phyloP scores from a whole-genome alignment of 202 grass and related monocot genomes.

The Zizania palustris region DNA sequence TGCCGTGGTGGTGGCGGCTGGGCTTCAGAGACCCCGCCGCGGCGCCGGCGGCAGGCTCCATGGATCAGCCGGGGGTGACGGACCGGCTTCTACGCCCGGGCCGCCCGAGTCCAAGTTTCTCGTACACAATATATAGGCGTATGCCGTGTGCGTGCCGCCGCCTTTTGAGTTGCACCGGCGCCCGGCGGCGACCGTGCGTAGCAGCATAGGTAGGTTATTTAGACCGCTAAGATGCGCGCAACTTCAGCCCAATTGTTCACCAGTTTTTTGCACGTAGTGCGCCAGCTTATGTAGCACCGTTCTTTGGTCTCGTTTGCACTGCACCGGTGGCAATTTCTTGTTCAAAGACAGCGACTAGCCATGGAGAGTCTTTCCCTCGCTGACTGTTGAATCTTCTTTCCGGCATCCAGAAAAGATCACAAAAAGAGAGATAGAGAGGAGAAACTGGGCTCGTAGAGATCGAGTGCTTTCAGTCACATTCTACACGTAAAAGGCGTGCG shows the following conservation, averaged over 20 bases:
- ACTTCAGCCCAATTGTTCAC: background rate
- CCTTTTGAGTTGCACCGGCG: slow-evolving; percentile 34
- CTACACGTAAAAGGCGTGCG: slow-evolving; percentile 13
- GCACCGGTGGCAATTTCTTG: background rate
- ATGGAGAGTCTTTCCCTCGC: too few species aligned
- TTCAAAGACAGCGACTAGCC: slow-evolving; percentile 10
- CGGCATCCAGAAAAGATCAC: background rate
- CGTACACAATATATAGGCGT: background rate
- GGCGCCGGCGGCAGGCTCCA: slow-evolving; percentile 31
- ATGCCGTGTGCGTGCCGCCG: too few species aligned
- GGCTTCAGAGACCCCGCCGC: slow-evolving; percentile 25
- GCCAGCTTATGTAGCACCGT: background rate
- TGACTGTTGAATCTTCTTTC: too few species aligned
- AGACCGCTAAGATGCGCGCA: background rate
- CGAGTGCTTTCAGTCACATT: background rate
- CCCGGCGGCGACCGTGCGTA: slow-evolving; percentile 8
- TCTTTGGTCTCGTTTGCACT: background rate
- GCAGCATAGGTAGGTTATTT: background rate
- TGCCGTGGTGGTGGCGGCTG: background rate
- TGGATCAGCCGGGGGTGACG: slow-evolving; percentile 30
- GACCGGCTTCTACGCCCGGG: slow-evolving; percentile 9
- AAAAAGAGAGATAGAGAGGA: background rate
- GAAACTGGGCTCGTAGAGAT: background rate
- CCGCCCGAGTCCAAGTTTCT: background rate
- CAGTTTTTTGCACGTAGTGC: background rate